Evolutionary conservation across 306 rosid genomes (phyloP).

Genomic region (Cicer bijugum): DNA sequence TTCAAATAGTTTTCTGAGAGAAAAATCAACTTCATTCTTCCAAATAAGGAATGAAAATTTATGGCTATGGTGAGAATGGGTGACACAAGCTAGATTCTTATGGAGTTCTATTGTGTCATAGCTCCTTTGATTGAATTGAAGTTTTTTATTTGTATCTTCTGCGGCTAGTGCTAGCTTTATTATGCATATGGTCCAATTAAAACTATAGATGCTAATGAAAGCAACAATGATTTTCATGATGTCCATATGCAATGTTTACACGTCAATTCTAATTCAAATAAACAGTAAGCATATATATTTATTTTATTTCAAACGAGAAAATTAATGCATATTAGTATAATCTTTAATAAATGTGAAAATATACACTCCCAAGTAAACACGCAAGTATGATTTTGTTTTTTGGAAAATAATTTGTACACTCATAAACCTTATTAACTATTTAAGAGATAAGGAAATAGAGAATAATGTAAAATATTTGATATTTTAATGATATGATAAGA

Average conservation of each 20-base stretch:
- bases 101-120: background rate
- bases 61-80: background rate
- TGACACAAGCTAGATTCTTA: slow-evolving; percentile 2
- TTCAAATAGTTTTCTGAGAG: background rate
- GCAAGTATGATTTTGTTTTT: no score
- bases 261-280: slow-evolving; percentile 13
- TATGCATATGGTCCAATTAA: background rate
- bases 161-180: background rate
- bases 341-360: no score
- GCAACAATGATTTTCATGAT: slow-evolving; percentile 3
- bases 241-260: slow-evolving; percentile 4
- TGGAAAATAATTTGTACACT: no score
- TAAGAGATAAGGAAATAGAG: no score
- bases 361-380: no score
- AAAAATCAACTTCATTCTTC: slow-evolving; percentile 3
- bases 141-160: slow-evolving; percentile 8
- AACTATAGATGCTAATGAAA: background rate
- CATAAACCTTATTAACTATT: no score
- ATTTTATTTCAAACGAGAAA: no score
- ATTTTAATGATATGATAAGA: no score
- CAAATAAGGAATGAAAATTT: slow-evolving; percentile 14
- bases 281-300: background rate
- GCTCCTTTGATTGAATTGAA: slow-evolving; percentile 8
- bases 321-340: no score
- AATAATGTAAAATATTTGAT: no score